phyloP scores from a whole-genome alignment of 495 filamentous ascomycete genomes.

The Penicillium simplicissimum region DNA sequence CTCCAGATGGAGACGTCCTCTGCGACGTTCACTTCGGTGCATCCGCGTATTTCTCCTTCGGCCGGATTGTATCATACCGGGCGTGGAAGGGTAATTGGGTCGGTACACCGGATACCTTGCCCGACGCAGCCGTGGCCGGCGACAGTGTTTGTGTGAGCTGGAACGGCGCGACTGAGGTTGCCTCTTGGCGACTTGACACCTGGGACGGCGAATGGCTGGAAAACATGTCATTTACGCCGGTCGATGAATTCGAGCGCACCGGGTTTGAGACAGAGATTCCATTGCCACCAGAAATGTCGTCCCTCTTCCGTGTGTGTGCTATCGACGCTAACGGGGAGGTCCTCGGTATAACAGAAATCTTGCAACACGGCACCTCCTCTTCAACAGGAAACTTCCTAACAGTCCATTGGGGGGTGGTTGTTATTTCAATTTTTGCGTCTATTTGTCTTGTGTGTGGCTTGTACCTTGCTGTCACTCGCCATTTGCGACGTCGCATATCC shows the following conservation, averaged over 20 bases:
- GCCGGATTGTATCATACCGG: conserved; percentile 41
- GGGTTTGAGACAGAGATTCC: conserved; percentile 29
- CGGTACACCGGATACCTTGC: conserved; percentile 31
- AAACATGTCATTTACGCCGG: conserved; percentile 19
- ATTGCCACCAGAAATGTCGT: conserved; percentile 5
- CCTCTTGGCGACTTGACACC: conserved; percentile 34
- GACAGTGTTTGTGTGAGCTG: conserved; percentile 43
- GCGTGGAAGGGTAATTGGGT: conserved; percentile 39
- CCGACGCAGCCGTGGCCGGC: conserved; percentile 28
- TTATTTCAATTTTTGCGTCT: conserved; percentile 16
- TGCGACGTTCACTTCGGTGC: conserved; percentile 46
- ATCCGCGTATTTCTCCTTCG: conserved; percentile 40
- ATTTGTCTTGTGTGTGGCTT: conserved; percentile 17
- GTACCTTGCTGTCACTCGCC: conserved; percentile 17
- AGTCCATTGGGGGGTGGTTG: conserved; percentile 5
- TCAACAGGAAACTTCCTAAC: not conserved
- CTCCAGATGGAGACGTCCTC: conserved; percentile 47
- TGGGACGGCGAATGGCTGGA: conserved; percentile 27
- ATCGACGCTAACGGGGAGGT: conserved; percentile 18
- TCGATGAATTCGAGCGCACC: conserved; percentile 16
- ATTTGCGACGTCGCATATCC: not conserved
- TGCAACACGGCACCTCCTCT: not conserved
- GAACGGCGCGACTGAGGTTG: conserved; percentile 51
- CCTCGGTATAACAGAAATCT: conserved; percentile 18
- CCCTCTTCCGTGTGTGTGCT: conserved; percentile 24